Evolutionary conservation across 441 rosid species (phyloP).

Genomic region (Lepidium campestre): DNA sequence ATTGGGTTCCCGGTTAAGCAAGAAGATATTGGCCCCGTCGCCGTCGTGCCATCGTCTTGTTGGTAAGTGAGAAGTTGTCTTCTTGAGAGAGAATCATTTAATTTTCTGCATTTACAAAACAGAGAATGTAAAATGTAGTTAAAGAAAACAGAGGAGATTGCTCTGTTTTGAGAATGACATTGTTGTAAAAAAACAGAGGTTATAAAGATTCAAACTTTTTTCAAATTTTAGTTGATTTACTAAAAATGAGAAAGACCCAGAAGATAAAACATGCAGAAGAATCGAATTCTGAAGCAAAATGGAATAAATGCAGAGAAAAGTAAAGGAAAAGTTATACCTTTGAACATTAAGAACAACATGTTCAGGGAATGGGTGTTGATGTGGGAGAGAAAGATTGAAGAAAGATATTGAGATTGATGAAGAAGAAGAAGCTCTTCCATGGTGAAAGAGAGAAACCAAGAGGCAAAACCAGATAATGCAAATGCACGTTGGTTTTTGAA

Average conservation of each 20-base stretch:
- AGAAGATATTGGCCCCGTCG: constrained; percentile 13
- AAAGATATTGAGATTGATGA: constrained; percentile 18
- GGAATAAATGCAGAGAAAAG: constrained; percentile 33
- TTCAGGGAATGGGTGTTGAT: constrained; percentile 85
- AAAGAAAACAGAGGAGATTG: constrained; percentile 17
- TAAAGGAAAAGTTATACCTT: constrained; percentile 32
- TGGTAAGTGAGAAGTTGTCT: constrained; percentile 35
- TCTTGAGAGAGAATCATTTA: constrained; percentile 55
- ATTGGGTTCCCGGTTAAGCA: constrained; percentile 84
- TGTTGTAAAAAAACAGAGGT: not conserved
- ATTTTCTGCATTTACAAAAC: constrained; percentile 40
- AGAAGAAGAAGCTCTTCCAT: constrained; percentile 14
- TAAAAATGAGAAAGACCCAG: constrained; percentile 12
- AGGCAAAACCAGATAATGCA: constrained; percentile 43
- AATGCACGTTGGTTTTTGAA: constrained; percentile 17
- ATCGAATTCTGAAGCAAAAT: not conserved
- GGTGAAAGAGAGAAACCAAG: constrained; percentile 22
- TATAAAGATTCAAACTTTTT: not conserved
- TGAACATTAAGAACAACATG: constrained; percentile 55
- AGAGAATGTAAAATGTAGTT: not conserved
- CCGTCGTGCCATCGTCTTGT: constrained; percentile 28
- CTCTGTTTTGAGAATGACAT: constrained; percentile 14
- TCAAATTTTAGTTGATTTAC: not conserved
- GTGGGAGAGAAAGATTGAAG: constrained; percentile 59
- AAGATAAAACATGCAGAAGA: not conserved